Evolutionary conservation across 768 basidiomycete species (phyloP), one percentile per base, ranked within the genome.

Genomic region (Auriculariales sp.): DNA sequence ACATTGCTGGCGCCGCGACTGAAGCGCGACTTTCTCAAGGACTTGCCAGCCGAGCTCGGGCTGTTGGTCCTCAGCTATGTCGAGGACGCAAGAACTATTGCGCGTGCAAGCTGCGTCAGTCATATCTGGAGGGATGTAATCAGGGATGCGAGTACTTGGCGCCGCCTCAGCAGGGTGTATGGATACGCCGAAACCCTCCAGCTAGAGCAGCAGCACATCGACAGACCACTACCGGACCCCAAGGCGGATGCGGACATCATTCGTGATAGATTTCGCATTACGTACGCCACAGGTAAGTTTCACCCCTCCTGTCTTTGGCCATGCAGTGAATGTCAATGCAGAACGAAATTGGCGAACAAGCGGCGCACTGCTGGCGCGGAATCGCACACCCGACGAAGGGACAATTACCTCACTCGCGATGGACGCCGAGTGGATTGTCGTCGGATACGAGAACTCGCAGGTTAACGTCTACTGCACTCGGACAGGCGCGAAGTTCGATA

Each of bases 371-470:
- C 9, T 44, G 22, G 27, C 22, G 39, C 5, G 12, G 39, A 44
- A 44, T 25, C 39, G 39, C 19, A 22, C 39, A 25, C 61, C 66
- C 57, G 77, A 74, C 50, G 68, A 72, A 30, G 81, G 80, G 14
- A 82, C 88, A 28, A 85, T 97, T 25, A 95, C 94, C 0, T 87
- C 84, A 3, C 71, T 93, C 19, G 87, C 91, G 0, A 68, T 97
- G 46, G 88, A 94, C 63, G 64, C 70, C 11, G 76, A 84, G 39
- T 88, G 82, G 74, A 78, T 97, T 58, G 81, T 94, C 39, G 82
- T 92, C 17, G 92, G 89, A 1, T 81, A 95, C 55, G 85, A 87
- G 7, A 93, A 84, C 61, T 74, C 75, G 54, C 79, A 80, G 53
- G 83, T 97, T 42, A 84, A 90, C 57, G 71, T 97, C 9, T 97